phyloP scores from a whole-genome alignment of 306 rosid genomes.

The Delonix regia region DNA sequence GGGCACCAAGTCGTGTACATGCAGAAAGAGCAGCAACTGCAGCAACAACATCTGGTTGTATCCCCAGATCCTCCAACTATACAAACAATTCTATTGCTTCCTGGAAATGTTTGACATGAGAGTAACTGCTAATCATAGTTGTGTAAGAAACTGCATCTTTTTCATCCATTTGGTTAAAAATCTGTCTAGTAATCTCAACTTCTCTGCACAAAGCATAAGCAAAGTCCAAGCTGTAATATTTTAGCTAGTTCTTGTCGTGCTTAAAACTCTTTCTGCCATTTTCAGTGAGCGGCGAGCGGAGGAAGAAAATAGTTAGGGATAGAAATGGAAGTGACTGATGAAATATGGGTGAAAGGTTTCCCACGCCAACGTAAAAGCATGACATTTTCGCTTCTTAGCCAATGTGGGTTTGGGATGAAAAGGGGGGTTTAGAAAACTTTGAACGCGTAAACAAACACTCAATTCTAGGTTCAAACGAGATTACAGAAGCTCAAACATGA shows the following conservation, averaged over 20 bases:
- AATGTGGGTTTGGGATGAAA: too few relatives aligned
- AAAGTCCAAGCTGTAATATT: constrained; percentile 46
- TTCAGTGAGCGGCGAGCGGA: too few relatives aligned
- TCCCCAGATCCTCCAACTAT: constrained; percentile 42
- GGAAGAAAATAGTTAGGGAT: too few relatives aligned
- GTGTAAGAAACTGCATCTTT: constrained; percentile 51
- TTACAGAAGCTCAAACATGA: too few relatives aligned
- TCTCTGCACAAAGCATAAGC: constrained; percentile 46
- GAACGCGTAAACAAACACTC: too few relatives aligned
- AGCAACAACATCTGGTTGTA: constrained; percentile 41
- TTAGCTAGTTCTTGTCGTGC: constrained; percentile 17
- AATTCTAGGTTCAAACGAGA: too few relatives aligned
- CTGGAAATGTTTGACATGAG: constrained; percentile 38
- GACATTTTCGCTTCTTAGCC: too few relatives aligned
- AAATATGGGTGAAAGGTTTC: too few relatives aligned
- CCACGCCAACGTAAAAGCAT: too few relatives aligned
- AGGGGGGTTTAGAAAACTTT: too few relatives aligned
- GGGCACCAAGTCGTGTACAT: constrained; percentile 47
- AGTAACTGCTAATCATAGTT: constrained; percentile 49
- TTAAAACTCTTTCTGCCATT: constrained; percentile 43
- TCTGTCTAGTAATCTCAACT: constrained; percentile 44
- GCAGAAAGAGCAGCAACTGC: constrained; percentile 49
- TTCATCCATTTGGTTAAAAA: constrained; percentile 43
- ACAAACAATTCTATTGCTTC: constrained; percentile 52
- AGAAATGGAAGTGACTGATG: too few relatives aligned